These are phyloP conservation scores for Trifolium repens DNA, from an alignment of 306 rosid species.

Conservation along the genomic window DNA sequence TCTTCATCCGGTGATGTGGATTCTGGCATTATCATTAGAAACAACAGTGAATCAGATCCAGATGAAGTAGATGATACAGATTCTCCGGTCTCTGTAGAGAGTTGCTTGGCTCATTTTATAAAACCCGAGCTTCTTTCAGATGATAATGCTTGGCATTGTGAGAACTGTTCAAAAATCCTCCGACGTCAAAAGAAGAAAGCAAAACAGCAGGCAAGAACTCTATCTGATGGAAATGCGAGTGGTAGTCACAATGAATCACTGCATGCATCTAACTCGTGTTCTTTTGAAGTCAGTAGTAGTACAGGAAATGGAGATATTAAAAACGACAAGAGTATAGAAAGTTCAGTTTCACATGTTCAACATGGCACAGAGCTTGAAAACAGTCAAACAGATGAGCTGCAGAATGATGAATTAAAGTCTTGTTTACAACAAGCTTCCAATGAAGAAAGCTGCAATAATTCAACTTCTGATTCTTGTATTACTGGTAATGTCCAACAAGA, in stretches of 20 bases:
- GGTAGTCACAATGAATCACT: slow-evolving; percentile 44
- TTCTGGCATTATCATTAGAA: slow-evolving; percentile 56
- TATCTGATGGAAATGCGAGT: slow-evolving; percentile 52
- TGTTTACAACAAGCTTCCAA: slow-evolving; percentile 46
- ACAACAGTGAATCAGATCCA: slow-evolving; percentile 83
- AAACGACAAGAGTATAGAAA: slow-evolving; percentile 45
- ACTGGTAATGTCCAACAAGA: slow-evolving; percentile 33
- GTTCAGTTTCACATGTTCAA: slow-evolving; percentile 41
- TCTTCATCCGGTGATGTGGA: slow-evolving; percentile 51
- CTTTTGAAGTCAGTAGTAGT: slow-evolving; percentile 43
- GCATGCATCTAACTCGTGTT: slow-evolving; percentile 41
- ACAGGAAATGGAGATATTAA: slow-evolving; percentile 49
- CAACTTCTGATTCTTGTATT: slow-evolving; percentile 49
- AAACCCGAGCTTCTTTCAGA: slow-evolving; percentile 89
- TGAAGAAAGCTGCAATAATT: slow-evolving; percentile 50
- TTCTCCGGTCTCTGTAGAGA: slow-evolving; percentile 90
- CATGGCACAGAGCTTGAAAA: slow-evolving; percentile 46
- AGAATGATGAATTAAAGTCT: slow-evolving; percentile 46
- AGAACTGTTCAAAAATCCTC: slow-evolving; percentile 76
- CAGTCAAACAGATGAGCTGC: slow-evolving; percentile 48
- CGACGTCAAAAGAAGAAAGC: slow-evolving; percentile 51
- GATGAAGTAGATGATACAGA: slow-evolving; percentile 92
- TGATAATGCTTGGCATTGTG: slow-evolving; percentile 97
- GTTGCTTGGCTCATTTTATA: slow-evolving; percentile 84
- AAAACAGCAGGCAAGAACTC: slow-evolving; percentile 45